Percentiles rank a stretch among this genome's conserved stretches.
These are phyloP conservation scores for Piper betle DNA, from an alignment of 164 flowering plant genomes.

Conservation along the genomic window DNA sequence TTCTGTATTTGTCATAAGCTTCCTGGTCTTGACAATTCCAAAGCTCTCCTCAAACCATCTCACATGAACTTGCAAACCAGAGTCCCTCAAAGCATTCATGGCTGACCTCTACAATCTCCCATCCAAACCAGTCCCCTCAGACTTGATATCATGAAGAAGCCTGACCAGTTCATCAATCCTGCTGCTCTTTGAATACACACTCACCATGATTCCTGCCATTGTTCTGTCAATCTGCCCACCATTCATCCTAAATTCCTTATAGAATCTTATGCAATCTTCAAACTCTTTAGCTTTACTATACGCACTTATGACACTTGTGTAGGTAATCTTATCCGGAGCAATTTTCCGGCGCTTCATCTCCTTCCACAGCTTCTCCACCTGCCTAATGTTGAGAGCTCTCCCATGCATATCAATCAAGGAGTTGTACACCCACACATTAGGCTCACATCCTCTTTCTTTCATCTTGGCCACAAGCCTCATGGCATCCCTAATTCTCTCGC, in stretches of 20 bases:
- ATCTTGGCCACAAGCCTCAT: conserved; percentile 65
- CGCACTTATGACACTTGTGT: conserved; percentile 53
- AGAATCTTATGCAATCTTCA: conserved; percentile 36
- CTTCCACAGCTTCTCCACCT: conserved; percentile 70
- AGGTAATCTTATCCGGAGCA: conserved; percentile 53
- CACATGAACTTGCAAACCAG: conserved; percentile 47
- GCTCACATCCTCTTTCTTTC: conserved; percentile 63
- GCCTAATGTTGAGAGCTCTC: conserved; percentile 40
- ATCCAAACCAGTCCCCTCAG: conserved; percentile 45
- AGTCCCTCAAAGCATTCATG: conserved; percentile 55
- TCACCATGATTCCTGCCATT: conserved; percentile 78
- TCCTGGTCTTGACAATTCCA: neutral
- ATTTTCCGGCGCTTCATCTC: conserved; percentile 68
- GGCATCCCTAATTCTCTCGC: conserved; percentile 52
- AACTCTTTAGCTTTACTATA: conserved; percentile 47
- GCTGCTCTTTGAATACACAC: conserved; percentile 48
- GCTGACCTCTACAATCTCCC: conserved; percentile 55
- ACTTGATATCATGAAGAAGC: conserved; percentile 57
- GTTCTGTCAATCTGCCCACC: conserved; percentile 57
- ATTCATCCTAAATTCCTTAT: conserved; percentile 41
- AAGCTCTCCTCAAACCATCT: conserved; percentile 48
- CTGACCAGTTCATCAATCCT: conserved; percentile 46
- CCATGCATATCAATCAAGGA: conserved; percentile 67
- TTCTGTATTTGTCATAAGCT: neutral
- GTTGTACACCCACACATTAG: conserved; percentile 82